These are phyloP conservation scores for Pseudogymnoascus sp. DNA, from an alignment of 2,329 filamentous ascomycete species.

Conservation along the genomic window DNA sequence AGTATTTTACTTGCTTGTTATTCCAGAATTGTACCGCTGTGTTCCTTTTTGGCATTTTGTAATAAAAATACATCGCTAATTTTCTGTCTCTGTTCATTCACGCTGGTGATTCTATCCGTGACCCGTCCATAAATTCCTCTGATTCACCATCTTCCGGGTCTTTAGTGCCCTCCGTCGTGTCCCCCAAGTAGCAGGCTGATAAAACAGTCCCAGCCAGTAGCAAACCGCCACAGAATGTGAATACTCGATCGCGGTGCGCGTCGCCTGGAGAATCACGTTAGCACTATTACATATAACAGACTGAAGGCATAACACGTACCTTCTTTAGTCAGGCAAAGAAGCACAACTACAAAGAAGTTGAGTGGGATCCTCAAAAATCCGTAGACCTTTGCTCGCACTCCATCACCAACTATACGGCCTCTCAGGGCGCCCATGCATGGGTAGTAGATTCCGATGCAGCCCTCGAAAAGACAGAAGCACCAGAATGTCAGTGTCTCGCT, in stretches of 20 bases:
- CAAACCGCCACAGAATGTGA: conserved; percentile 8
- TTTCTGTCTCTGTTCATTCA: background rate
- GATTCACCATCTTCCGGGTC: background rate
- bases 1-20: background rate
- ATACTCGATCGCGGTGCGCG: conserved; percentile 1
- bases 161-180: background rate
- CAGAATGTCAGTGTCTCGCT: conserved; percentile 41
- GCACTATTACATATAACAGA: conserved; percentile 7
- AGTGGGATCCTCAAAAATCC: conserved; percentile 48
- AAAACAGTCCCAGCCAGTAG: conserved; percentile 4
- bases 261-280: background rate
- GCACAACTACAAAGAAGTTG: conserved; percentile 47
- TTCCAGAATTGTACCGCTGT: background rate
- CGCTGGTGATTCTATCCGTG: background rate
- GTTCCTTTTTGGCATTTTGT: background rate
- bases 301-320: conserved; percentile 19
- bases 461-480: conserved; percentile 49
- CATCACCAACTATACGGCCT: conserved; percentile 45
- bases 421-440: conserved; percentile 48
- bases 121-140: background rate
- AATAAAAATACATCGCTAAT: background rate
- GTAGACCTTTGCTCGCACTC: conserved; percentile 45
- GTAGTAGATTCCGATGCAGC: conserved; percentile 49
- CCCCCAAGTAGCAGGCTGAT: background rate
- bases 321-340: conserved; percentile 38